These are phyloP conservation scores for Cryptococcus jaspeensis DNA, from an alignment of 1,284 basidiomycete species.

Conservation along the genomic window DNA sequence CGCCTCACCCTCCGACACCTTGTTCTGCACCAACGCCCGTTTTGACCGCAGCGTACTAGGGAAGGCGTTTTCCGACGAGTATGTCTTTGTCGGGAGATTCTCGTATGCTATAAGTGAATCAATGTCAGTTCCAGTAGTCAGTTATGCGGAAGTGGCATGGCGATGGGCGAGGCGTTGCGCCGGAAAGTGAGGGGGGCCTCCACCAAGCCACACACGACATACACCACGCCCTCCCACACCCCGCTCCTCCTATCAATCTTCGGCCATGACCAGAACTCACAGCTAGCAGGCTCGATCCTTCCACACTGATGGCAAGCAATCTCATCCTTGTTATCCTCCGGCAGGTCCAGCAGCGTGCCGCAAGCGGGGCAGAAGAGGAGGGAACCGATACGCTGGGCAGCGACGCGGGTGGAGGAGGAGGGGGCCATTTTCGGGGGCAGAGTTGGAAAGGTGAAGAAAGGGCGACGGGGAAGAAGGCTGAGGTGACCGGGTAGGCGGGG, in stretches of 20 bases:
- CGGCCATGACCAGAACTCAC: constrained; percentile 57
- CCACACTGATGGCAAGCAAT: constrained; percentile 87
- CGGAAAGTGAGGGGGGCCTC: too few species aligned
- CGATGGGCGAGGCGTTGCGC: too few species aligned
- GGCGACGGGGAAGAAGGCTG: not conserved
- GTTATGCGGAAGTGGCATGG: too few species aligned
- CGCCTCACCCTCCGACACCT: constrained; percentile 71
- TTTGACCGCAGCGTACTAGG: constrained; percentile 84
- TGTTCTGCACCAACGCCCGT: constrained; percentile 81
- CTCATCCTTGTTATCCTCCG: constrained; percentile 69
- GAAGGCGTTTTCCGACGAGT: constrained; percentile 89
- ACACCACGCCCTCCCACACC: not conserved
- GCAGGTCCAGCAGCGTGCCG: constrained; percentile 82
- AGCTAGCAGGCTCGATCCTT: constrained; percentile 77
- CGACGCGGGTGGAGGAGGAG: constrained; percentile 6
- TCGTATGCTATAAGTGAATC: constrained; percentile 74
- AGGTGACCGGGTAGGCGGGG: not conserved
- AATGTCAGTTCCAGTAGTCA: not conserved
- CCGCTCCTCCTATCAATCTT: not conserved
- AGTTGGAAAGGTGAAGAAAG: not conserved
- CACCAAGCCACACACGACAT: too few species aligned
- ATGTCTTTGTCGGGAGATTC: constrained; percentile 83
- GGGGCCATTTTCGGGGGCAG: not conserved
- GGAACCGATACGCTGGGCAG: constrained; percentile 61
- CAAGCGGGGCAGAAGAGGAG: constrained; percentile 92